Conservation (phyloP, 495 filamentous ascomycete species). For the Bacidia rubella region DNA sequence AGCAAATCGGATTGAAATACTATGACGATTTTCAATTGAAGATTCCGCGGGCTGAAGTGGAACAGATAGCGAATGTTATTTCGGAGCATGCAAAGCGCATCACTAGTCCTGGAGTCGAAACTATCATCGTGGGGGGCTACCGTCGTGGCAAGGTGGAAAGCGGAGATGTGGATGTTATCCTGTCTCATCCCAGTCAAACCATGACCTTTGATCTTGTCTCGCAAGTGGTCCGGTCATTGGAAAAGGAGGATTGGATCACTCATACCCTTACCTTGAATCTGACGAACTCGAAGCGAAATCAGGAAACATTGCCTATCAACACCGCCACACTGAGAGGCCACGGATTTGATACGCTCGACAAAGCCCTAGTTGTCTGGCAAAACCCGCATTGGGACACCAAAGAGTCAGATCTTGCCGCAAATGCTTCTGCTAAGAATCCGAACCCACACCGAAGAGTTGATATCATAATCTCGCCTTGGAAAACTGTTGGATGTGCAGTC, state of each 20-base stretch:
- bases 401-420: constrained; percentile 19
- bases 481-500: constrained; percentile 74
- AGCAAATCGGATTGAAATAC: constrained; percentile 93
- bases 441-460: constrained; percentile 79
- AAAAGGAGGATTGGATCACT: constrained; percentile 56
- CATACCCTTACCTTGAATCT: constrained; percentile 63
- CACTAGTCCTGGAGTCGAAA: constrained; percentile 43
- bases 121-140: constrained; percentile 72
- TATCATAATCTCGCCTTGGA: constrained; percentile 85
- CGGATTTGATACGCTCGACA: constrained; percentile 80
- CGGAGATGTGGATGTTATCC: constrained; percentile 75
- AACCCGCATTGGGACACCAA: constrained; percentile 44
- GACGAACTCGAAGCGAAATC: constrained; percentile 53
- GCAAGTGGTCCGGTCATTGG: constrained; percentile 55
- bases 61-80: constrained; percentile 49
- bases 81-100: constrained; percentile 44
- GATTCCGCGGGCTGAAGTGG: constrained; percentile 63
- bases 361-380: constrained; percentile 89
- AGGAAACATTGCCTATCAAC: constrained; percentile 47
- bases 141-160: constrained; percentile 60
- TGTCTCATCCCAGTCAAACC: constrained; percentile 61
- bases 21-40: constrained; percentile 64
- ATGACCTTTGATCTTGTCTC: constrained; percentile 53
- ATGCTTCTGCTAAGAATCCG: constrained; percentile 41
- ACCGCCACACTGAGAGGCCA: constrained; percentile 29